Percentiles rank a stretch among this genome's conserved stretches.
Evolutionary conservation across 1,284 basidiomycete species (phyloP).

Genomic region (Cutaneotrichosporon sp.): DNA sequence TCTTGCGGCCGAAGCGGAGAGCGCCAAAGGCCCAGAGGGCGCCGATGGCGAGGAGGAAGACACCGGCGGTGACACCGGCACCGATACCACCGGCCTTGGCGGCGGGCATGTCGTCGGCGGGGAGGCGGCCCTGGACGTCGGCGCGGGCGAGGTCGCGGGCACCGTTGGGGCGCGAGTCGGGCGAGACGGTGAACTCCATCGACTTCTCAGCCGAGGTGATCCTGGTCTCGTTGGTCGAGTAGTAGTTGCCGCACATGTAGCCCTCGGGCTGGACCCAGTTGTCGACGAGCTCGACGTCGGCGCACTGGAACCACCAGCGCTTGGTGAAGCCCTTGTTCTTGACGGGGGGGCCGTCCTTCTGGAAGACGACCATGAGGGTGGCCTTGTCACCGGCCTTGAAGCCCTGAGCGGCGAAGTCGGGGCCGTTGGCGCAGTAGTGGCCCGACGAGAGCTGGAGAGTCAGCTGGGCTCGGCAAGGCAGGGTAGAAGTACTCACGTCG

Average conservation of each 20-base stretch:
- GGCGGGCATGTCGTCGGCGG: neutral
- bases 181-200: slow-evolving; percentile 1
- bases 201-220: neutral
- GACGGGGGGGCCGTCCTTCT: slow-evolving; percentile 22
- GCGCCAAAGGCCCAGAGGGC: slow-evolving; percentile 14
- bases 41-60: slow-evolving; percentile 11
- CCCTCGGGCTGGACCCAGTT: slow-evolving; percentile 4
- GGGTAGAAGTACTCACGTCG: slow-evolving; percentile 2
- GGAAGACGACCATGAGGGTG: slow-evolving; percentile 36
- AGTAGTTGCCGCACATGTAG: slow-evolving; percentile 18
- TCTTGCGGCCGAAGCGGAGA: slow-evolving; percentile 13
- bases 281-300: slow-evolving; percentile 38
- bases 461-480: too few species aligned
- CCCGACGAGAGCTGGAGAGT: slow-evolving; percentile 23
- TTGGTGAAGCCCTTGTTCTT: slow-evolving; percentile 15
- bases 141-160: neutral
- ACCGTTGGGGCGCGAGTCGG: neutral
- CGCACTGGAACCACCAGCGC: slow-evolving; percentile 32
- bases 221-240: neutral
- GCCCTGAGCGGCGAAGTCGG: slow-evolving; percentile 36
- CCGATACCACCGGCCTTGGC: slow-evolving; percentile 19
- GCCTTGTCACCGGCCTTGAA: slow-evolving; percentile 33
- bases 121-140: neutral
- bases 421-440: slow-evolving; percentile 36
- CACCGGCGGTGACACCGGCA: slow-evolving; percentile 17